A percentile compares a stretch with the other conserved stretches of the same genome.
Conservation (phyloP, 2,329 filamentous ascomycete genomes). For the Neobulgaria alba region DNA sequence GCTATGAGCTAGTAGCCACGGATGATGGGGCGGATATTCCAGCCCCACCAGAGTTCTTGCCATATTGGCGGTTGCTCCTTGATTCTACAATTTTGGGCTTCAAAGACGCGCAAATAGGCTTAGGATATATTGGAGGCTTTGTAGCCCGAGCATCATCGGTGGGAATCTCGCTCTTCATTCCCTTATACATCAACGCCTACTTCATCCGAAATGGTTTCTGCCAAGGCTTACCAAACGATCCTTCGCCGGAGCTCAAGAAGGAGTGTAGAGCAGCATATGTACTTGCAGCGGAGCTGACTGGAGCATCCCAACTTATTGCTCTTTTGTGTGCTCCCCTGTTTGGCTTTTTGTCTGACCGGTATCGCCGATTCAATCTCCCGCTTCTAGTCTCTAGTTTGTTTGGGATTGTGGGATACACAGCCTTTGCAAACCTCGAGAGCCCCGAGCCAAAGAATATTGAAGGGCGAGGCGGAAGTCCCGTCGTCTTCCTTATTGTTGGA, state of each 20-base stretch:
- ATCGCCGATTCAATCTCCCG: slow-evolving; percentile 60
- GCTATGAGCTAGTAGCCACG: slow-evolving; percentile 11
- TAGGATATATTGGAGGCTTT: slow-evolving; percentile 90
- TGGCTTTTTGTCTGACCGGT: slow-evolving; percentile 71
- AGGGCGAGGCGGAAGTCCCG: slow-evolving; percentile 57
- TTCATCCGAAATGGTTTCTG: slow-evolving; percentile 79
- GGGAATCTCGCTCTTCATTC: slow-evolving; percentile 89
- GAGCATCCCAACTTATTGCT: slow-evolving; percentile 79
- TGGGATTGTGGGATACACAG: slow-evolving; percentile 69
- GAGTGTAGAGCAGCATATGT: slow-evolving; percentile 83
- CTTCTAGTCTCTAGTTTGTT: slow-evolving; percentile 62
- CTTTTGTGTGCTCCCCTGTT: slow-evolving; percentile 80
- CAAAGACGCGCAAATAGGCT: slow-evolving; percentile 66
- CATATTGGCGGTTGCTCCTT: slow-evolving; percentile 52
- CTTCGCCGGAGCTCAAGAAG: slow-evolving; percentile 68
- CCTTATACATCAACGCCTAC: slow-evolving; percentile 84
- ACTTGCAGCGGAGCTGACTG: slow-evolving; percentile 77
- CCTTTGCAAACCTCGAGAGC: slow-evolving; percentile 67
- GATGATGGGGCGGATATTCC: slow-evolving; percentile 1
- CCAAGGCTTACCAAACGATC: slow-evolving; percentile 53
- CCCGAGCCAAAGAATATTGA: slow-evolving; percentile 61
- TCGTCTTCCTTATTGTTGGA: slow-evolving; percentile 67
- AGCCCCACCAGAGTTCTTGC: slow-evolving; percentile 32
- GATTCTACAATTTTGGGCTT: slow-evolving; percentile 63
- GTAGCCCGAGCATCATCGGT: slow-evolving; percentile 92